A percentile compares a stretch with the other conserved stretches of the same genome.
Conservation (phyloP, 139 green algal species). For the Yamagishiella unicocca region DNA sequence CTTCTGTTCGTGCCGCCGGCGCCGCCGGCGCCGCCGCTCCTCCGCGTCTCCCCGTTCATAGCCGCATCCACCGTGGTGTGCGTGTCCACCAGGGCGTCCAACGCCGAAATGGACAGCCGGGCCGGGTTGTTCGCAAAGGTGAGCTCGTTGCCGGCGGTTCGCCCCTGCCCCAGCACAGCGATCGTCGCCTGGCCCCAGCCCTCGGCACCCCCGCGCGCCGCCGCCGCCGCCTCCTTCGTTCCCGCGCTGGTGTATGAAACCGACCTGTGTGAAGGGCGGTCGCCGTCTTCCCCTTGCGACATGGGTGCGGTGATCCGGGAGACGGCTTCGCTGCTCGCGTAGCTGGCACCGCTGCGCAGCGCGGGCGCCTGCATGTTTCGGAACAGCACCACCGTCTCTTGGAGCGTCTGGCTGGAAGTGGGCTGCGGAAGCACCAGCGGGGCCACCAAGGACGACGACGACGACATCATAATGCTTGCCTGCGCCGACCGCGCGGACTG, state of each 20-base stretch:
- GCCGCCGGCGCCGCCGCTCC: background rate
- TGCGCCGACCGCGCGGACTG: no score
- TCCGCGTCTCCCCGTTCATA: background rate
- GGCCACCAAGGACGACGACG: no score
- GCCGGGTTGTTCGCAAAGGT: constrained; percentile 12
- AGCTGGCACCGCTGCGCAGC: background rate
- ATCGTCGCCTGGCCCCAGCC: background rate
- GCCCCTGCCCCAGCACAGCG: background rate
- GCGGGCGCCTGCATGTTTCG: background rate
- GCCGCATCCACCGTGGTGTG: background rate
- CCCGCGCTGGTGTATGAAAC: background rate
- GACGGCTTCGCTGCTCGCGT: background rate
- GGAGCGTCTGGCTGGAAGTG: background rate
- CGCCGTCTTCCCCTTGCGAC: background rate
- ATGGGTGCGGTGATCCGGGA: background rate
- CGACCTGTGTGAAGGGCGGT: background rate
- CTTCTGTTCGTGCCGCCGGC: no score
- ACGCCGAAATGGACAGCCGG: background rate
- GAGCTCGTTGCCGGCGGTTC: background rate
- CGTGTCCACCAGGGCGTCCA: background rate
- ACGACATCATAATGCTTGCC: no score
- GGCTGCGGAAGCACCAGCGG: background rate
- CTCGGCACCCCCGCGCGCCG: background rate
- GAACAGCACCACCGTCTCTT: constrained; percentile 3
- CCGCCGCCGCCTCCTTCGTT: background rate